phyloP scores from a whole-genome alignment of 2,329 filamentous ascomycete genomes.

The Hypomyces rosellus region DNA sequence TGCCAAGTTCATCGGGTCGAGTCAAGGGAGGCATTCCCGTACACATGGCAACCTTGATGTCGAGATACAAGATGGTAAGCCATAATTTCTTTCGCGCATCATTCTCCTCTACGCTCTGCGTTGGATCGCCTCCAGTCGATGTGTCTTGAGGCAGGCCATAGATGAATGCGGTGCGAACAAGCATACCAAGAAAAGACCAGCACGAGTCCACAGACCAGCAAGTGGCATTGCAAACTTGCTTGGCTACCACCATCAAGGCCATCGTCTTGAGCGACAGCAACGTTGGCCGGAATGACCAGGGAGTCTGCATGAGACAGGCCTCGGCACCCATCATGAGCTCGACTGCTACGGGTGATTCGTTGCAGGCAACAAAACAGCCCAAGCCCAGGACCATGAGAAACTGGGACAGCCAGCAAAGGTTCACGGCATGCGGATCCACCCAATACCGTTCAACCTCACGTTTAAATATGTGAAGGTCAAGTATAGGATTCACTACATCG shows the following conservation, averaged over 20 bases:
- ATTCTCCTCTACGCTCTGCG: constrained; percentile 20
- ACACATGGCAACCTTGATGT: constrained; percentile 30
- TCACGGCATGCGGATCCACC: constrained; percentile 22
- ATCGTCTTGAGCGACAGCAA: constrained; percentile 25
- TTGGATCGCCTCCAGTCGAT: constrained; percentile 18
- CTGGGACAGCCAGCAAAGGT: constrained; percentile 28
- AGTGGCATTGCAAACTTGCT: constrained; percentile 31
- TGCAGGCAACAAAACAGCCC: constrained; percentile 26
- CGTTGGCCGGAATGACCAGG: constrained; percentile 32
- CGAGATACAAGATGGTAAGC: constrained; percentile 31
- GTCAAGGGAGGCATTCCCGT: constrained; percentile 31
- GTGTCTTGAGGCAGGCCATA: constrained; percentile 28
- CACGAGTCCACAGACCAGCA: constrained; percentile 32
- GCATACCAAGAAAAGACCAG: constrained; percentile 28
- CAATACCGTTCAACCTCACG: constrained; percentile 27
- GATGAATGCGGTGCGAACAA: constrained; percentile 29
- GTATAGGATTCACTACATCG: constrained; percentile 28
- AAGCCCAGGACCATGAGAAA: constrained; percentile 31
- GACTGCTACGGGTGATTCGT: constrained; percentile 26
- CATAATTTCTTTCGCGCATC: constrained; percentile 26
- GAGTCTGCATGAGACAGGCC: constrained; percentile 32
- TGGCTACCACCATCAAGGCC: constrained; percentile 29
- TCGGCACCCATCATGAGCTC: constrained; percentile 32
- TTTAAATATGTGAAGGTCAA: constrained; percentile 25
- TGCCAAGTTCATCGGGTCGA: constrained; percentile 24